These are phyloP conservation scores for Ilex paraguariensis DNA, from an alignment of 305 asterid genomes.

Conservation along the genomic window DNA sequence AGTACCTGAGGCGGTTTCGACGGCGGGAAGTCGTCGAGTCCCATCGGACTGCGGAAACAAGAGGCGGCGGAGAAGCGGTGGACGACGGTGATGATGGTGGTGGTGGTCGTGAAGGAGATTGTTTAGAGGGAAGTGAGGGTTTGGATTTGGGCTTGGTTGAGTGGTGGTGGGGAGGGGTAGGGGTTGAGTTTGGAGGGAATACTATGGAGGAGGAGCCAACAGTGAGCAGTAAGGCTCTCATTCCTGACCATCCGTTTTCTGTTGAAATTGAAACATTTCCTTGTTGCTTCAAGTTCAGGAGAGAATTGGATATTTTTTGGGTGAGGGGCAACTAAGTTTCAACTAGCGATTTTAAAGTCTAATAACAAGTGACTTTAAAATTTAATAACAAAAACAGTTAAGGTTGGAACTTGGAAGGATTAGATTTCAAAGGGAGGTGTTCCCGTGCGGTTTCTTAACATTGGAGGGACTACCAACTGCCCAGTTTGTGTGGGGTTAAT, in stretches of 20 bases:
- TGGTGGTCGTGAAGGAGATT: neutral
- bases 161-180: neutral
- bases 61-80: slow-evolving; percentile 31
- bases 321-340: too few species aligned
- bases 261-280: neutral
- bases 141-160: neutral
- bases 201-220: neutral
- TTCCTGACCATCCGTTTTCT: neutral
- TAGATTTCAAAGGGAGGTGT: too few species aligned
- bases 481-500: too few species aligned
- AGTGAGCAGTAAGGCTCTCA: neutral
- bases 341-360: too few species aligned
- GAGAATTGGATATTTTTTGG: too few species aligned
- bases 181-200: neutral
- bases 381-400: too few species aligned
- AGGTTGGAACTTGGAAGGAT: too few species aligned
- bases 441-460: too few species aligned
- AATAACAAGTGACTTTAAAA: too few species aligned
- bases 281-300: too few species aligned
- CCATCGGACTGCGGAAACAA: slow-evolving; percentile 40
- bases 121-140: neutral
- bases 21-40: slow-evolving; percentile 18
- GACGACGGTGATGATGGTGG: neutral
- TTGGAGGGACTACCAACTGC: too few species aligned
- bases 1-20: slow-evolving; percentile 39